Conservation (phyloP, 2,329 filamentous ascomycete genomes). For the Cladosporium sp. region DNA sequence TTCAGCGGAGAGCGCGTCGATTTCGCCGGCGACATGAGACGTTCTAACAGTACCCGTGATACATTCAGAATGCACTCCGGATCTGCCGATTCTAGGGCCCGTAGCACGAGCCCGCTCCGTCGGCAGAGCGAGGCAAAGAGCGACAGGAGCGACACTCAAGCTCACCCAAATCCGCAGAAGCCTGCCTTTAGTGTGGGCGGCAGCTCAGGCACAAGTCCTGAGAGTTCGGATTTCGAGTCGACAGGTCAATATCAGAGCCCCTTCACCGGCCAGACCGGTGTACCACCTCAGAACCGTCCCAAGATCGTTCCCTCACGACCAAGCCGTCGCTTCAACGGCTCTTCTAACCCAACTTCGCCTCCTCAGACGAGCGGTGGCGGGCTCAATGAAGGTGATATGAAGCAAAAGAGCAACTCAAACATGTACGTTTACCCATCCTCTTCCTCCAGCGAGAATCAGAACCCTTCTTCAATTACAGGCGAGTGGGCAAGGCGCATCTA, state of each 20-base stretch:
- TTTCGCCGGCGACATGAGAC: conserved; percentile 47
- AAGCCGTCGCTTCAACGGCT: conserved; percentile 26
- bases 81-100: conserved; percentile 15
- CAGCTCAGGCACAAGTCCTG: conserved; percentile 7
- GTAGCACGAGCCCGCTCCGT: conserved; percentile 24
- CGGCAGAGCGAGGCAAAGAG: conserved; percentile 11
- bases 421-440: conserved; percentile 27
- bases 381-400: conserved; percentile 24
- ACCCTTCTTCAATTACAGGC: conserved; percentile 3
- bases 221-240: conserved; percentile 1
- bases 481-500: conserved; percentile 15
- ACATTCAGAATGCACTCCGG: conserved; percentile 25
- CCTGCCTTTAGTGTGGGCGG: conserved; percentile 11
- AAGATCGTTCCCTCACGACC: conserved; percentile 31
- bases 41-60: conserved; percentile 52
- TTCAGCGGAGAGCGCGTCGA: conserved; percentile 55
- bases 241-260: neutral
- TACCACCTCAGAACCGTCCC: conserved; percentile 18
- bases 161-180: neutral
- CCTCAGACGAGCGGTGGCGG: conserved; percentile 5
- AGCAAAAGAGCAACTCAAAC: conserved; percentile 28
- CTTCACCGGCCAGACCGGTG: neutral
- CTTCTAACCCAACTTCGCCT: conserved; percentile 12
- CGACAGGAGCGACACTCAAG: conserved; percentile 10
- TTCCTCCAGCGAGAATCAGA: conserved; percentile 13